A percentile compares a stretch with the other conserved stretches of the same genome.
Conservation (phyloP, 2,329 filamentous ascomycete species). For the Neopestalotiopsis clavispora region DNA sequence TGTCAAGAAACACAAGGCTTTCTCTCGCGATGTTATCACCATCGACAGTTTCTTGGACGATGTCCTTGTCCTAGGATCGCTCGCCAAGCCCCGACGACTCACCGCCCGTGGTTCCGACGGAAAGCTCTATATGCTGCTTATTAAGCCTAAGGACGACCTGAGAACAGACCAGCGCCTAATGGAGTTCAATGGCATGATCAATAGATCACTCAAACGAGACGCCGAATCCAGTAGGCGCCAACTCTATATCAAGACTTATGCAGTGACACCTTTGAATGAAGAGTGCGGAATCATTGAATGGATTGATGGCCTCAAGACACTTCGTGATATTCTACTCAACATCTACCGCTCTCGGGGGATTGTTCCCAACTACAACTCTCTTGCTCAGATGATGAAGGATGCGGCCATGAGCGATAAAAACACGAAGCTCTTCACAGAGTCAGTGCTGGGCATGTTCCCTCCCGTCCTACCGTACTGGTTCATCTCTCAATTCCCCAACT, state of each 20-base stretch:
- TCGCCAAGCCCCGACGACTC: slow-evolving; percentile 90
- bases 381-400: slow-evolving; percentile 69
- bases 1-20: slow-evolving; percentile 80
- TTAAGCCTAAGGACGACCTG: slow-evolving; percentile 97
- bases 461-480: slow-evolving; percentile 94
- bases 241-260: slow-evolving; percentile 95
- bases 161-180: slow-evolving; percentile 97
- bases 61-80: slow-evolving; percentile 85
- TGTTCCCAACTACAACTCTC: slow-evolving; percentile 69
- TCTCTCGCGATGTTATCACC: slow-evolving; percentile 83
- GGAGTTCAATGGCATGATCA: slow-evolving; percentile 99
- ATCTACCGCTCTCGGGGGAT: slow-evolving; percentile 80
- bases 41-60: slow-evolving; percentile 84
- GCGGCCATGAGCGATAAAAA: slow-evolving; percentile 63
- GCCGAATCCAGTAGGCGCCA: slow-evolving; percentile 88
- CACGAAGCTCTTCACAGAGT: slow-evolving; percentile 72
- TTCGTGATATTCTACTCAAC: slow-evolving; percentile 86
- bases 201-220: slow-evolving; percentile 88
- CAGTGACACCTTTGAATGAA: slow-evolving; percentile 94
- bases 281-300: slow-evolving; percentile 98
- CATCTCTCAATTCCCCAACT: slow-evolving; percentile 90
- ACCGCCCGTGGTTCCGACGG: slow-evolving; percentile 90
- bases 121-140: slow-evolving; percentile 84
- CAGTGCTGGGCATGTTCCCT: slow-evolving; percentile 70
- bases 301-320: slow-evolving; percentile 93